A percentile compares a stretch with the other conserved stretches of the same genome.
These are phyloP conservation scores for Candida silvicultrix DNA, from an alignment of 805 yeast species.

Conservation along the genomic window DNA sequence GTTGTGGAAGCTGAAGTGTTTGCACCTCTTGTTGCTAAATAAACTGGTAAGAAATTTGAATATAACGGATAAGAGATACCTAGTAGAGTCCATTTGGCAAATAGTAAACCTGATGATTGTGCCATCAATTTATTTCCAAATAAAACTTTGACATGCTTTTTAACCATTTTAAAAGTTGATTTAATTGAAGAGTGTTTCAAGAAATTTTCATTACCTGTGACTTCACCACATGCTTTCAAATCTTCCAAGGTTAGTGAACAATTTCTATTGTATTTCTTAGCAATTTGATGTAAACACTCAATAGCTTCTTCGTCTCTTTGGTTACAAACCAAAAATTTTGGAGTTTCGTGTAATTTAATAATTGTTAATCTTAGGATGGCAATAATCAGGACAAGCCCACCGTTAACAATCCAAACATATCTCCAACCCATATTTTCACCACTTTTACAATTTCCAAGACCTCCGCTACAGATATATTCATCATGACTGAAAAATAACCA, in stretches of 20 bases:
- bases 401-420: slow-evolving; percentile 44
- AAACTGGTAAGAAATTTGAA: slow-evolving; percentile 44
- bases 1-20: slow-evolving; percentile 33
- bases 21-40: slow-evolving; percentile 42
- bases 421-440: slow-evolving; percentile 50
- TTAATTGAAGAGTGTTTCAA: slow-evolving; percentile 21
- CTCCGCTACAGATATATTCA: slow-evolving; percentile 42
- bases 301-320: slow-evolving; percentile 45
- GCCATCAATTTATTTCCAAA: slow-evolving; percentile 36
- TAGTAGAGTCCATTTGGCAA: slow-evolving; percentile 43
- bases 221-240: slow-evolving; percentile 37
- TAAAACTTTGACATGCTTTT: slow-evolving; percentile 33
- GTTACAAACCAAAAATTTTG: slow-evolving; percentile 42
- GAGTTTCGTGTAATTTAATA: slow-evolving; percentile 41
- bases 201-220: slow-evolving; percentile 21
- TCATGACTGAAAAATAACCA: slow-evolving; percentile 42
- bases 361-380: slow-evolving; percentile 41
- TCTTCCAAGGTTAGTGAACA: slow-evolving; percentile 39
- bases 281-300: slow-evolving; percentile 35
- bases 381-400: slow-evolving; percentile 39
- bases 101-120: slow-evolving; percentile 33
- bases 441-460: slow-evolving; percentile 34
- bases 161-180: slow-evolving; percentile 23
- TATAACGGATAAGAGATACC: slow-evolving; percentile 49
- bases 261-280: slow-evolving; percentile 35